phyloP scores from a whole-genome alignment of 352 stramenopile species.

The Thalassiosira ordinaria region DNA sequence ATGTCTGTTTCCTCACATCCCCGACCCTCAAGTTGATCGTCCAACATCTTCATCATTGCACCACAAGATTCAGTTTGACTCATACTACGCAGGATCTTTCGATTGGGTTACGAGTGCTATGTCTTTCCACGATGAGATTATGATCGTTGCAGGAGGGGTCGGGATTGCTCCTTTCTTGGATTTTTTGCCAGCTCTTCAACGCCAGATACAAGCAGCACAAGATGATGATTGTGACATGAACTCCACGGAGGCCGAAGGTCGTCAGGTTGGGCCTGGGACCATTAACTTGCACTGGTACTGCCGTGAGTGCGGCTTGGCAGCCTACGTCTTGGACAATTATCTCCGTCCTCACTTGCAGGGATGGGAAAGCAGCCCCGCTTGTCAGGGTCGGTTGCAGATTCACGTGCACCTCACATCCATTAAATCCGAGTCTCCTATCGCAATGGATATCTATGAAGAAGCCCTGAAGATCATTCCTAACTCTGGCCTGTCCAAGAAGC shows the following conservation, averaged over 20 bases:
- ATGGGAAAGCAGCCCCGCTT: neutral
- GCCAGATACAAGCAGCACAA: neutral
- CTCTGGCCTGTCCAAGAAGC: neutral
- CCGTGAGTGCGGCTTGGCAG: neutral
- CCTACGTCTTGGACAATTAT: neutral
- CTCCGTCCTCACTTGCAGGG: neutral
- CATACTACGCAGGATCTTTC: neutral
- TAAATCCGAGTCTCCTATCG: neutral
- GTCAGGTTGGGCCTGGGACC: neutral
- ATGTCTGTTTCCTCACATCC: neutral
- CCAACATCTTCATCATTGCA: neutral
- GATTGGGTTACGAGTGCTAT: neutral
- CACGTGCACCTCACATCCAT: neutral
- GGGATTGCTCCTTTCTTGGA: neutral
- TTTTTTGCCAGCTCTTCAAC: neutral
- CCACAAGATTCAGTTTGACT: conserved; percentile 2
- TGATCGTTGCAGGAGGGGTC: neutral
- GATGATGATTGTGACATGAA: neutral
- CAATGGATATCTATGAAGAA: neutral
- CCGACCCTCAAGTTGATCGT: neutral
- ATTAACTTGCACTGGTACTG: neutral
- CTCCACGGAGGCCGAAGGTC: neutral
- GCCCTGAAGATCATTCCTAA: neutral
- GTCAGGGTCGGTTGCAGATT: neutral
- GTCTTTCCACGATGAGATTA: neutral